Conservation (phyloP, 495 filamentous ascomycete genomes). For the Apiosordaria backusii region DNA sequence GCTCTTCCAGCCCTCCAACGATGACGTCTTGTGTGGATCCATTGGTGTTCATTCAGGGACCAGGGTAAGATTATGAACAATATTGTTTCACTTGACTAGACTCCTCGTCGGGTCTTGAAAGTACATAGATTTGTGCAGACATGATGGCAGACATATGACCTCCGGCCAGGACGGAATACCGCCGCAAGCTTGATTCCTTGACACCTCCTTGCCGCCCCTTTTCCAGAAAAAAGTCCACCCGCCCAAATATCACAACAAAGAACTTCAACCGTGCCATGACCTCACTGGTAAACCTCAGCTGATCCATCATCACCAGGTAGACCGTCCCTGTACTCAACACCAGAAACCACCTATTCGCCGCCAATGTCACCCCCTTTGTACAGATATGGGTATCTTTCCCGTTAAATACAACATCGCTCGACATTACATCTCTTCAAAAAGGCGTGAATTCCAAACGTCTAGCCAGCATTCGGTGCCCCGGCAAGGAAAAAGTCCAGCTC, state of each 20-base stretch:
- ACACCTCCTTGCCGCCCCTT: background rate
- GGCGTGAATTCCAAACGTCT: background rate
- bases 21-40: background rate
- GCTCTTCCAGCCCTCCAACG: background rate
- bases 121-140: background rate
- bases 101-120: background rate
- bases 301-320: background rate
- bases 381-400: slow-evolving; percentile 1
- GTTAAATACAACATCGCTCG: background rate
- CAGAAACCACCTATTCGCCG: background rate
- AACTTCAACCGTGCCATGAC: background rate
- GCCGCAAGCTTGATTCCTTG: no score
- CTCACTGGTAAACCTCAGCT: background rate
- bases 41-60: background rate
- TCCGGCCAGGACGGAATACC: no score
- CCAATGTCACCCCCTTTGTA: background rate
- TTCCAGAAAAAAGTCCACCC: background rate
- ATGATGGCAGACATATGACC: background rate
- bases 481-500: slow-evolving; percentile 61
- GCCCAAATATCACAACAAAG: background rate
- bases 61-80: background rate
- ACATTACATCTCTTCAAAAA: background rate
- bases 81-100: background rate
- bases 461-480: slow-evolving; percentile 16
- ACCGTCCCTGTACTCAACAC: background rate